Conservation (phyloP, 129 eudicot species). For the Lactuca saligna region DNA sequence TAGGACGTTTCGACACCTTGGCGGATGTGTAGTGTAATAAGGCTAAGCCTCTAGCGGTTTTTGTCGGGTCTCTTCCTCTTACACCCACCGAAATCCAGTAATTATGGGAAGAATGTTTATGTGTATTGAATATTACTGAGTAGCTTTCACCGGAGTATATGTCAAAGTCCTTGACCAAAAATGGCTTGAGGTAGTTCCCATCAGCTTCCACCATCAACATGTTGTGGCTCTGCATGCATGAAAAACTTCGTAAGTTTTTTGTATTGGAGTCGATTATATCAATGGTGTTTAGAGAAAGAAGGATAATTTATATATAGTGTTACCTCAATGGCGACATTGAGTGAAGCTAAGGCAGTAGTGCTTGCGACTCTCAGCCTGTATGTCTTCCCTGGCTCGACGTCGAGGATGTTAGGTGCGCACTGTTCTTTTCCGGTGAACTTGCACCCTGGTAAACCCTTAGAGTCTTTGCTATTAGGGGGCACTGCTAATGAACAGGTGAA, state of each 20-base stretch:
- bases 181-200: slow-evolving; percentile 61
- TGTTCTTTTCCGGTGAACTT: slow-evolving; percentile 63
- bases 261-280: not conserved
- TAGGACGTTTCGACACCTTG: slow-evolving; percentile 38
- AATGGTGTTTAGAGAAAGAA: not conserved
- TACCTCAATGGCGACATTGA: slow-evolving; percentile 87
- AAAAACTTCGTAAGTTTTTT: not conserved
- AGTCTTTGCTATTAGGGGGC: slow-evolving; percentile 44
- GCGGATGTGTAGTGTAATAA: slow-evolving; percentile 41
- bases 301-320: not conserved
- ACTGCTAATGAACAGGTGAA: slow-evolving; percentile 73
- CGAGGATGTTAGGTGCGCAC: slow-evolving; percentile 71
- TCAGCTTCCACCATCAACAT: slow-evolving; percentile 72
- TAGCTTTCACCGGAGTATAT: slow-evolving; percentile 75
- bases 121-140: slow-evolving; percentile 44
- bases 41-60: slow-evolving; percentile 50
- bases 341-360: slow-evolving; percentile 83
- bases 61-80: slow-evolving; percentile 43
- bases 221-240: slow-evolving; percentile 42
- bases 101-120: slow-evolving; percentile 43
- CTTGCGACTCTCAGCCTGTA: slow-evolving; percentile 88
- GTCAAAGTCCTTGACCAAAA: slow-evolving; percentile 47
- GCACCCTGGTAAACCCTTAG: slow-evolving; percentile 43
- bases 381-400: slow-evolving; percentile 72
- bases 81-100: slow-evolving; percentile 60